Percentiles rank a stretch among this genome's conserved stretches.
phyloP scores from a whole-genome alignment of 805 yeast species.

The Yamadazyma philogaea region DNA sequence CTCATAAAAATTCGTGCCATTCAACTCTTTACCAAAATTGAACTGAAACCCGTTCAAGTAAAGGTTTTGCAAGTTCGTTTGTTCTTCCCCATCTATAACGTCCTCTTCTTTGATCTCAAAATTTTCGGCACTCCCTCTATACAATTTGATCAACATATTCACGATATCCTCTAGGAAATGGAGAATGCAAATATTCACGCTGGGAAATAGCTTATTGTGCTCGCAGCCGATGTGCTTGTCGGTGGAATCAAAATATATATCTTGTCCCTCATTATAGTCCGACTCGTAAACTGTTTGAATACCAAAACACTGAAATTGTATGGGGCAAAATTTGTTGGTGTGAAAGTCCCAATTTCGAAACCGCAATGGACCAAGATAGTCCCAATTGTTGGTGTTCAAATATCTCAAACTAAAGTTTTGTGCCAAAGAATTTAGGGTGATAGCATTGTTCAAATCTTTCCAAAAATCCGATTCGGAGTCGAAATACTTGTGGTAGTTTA shows the following conservation, averaged over 20 bases:
- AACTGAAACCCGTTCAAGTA: constrained; percentile 34
- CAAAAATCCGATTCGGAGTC: constrained; percentile 43
- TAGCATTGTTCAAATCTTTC: constrained; percentile 60
- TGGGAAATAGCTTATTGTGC: constrained; percentile 12
- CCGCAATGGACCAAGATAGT: constrained; percentile 11
- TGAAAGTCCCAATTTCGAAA: constrained; percentile 12
- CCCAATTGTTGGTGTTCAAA: constrained; percentile 6
- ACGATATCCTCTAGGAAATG: constrained; percentile 37
- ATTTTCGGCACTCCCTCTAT: constrained; percentile 43
- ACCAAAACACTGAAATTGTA: constrained; percentile 35
- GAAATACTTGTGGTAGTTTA: constrained; percentile 63
- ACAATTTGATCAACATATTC: constrained; percentile 28
- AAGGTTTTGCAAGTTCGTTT: constrained; percentile 23
- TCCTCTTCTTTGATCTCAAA: constrained; percentile 22
- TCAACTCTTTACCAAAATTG: constrained; percentile 33
- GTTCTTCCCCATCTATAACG: constrained; percentile 36
- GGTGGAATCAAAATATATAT: constrained; percentile 15
- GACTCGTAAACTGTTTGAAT: constrained; percentile 32
- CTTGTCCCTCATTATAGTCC: constrained; percentile 36
- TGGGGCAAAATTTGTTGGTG: constrained; percentile 11
- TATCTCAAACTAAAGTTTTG: constrained; percentile 17
- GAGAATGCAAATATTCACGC: constrained; percentile 20
- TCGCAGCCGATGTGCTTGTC: constrained; percentile 6
- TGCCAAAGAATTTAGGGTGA: constrained; percentile 53
- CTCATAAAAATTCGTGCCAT: constrained; percentile 36